phyloP scores from a whole-genome alignment of 352 stramenopile species.

The Pythium monospermum region DNA sequence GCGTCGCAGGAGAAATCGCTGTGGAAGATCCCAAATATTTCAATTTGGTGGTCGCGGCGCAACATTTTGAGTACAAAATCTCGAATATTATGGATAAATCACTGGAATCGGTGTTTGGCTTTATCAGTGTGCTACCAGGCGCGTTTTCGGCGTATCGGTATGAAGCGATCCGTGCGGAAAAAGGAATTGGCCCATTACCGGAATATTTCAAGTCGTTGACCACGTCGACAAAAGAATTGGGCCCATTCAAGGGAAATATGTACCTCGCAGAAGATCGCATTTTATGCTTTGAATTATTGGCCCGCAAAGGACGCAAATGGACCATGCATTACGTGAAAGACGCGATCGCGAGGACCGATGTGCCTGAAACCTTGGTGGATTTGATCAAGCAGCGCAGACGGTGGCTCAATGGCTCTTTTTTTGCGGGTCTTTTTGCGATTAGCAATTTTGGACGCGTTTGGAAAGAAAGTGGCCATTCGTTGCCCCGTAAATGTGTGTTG shows the following conservation, averaged over 20 bases:
- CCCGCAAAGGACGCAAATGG: conserved; percentile 26
- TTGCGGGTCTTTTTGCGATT: conserved; percentile 51
- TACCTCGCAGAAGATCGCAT: conserved; percentile 66
- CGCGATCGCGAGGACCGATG: conserved; percentile 41
- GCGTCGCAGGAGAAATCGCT: conserved; percentile 39
- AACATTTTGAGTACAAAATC: conserved; percentile 59
- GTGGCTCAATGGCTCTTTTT: conserved; percentile 65
- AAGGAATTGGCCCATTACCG: conserved; percentile 33
- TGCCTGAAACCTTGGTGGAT: conserved; percentile 43
- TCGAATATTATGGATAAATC: conserved; percentile 55
- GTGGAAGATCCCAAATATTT: conserved; percentile 42
- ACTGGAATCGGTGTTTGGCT: conserved; percentile 45
- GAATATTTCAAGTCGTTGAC: conserved; percentile 50
- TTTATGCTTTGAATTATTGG: conserved; percentile 57
- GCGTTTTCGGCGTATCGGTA: conserved; percentile 52
- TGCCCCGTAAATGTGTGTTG: conserved; percentile 34
- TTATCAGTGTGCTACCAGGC: conserved; percentile 39
- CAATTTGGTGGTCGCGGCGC: conserved; percentile 36
- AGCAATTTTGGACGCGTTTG: conserved; percentile 52
- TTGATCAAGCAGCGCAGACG: conserved; percentile 57
- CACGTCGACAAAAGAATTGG: conserved; percentile 35
- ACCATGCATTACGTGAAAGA: conserved; percentile 54
- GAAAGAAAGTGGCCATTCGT: conserved; percentile 33
- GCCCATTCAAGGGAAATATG: conserved; percentile 67
- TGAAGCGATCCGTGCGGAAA: conserved; percentile 44